Conservation (phyloP, 1,139 yeast genomes). For the Yamadazyma triangularis region DNA sequence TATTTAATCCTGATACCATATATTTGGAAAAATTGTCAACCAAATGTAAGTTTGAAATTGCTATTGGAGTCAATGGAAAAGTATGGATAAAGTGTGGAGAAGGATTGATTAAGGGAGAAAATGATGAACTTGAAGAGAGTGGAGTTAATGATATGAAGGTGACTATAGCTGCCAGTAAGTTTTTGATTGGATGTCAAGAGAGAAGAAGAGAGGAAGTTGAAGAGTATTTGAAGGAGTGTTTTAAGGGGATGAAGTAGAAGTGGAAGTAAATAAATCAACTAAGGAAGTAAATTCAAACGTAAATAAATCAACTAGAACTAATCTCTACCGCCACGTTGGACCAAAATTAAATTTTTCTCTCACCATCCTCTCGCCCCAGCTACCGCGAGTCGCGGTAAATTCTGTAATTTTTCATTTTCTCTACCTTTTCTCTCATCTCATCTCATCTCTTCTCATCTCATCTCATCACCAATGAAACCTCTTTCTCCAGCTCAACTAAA, state of each 20-base stretch:
- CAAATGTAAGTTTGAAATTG: slow-evolving; percentile 75
- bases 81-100: slow-evolving; percentile 77
- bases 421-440: neutral
- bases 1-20: slow-evolving; percentile 55
- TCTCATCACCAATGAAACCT: slow-evolving; percentile 7
- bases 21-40: slow-evolving; percentile 60
- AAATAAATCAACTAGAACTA: too few relatives aligned
- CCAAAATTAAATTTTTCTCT: too few relatives aligned
- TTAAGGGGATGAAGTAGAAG: too few relatives aligned
- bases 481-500: slow-evolving; percentile 13
- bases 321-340: too few relatives aligned
- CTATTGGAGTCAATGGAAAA: slow-evolving; percentile 88
- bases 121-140: slow-evolving; percentile 10
- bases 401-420: too few relatives aligned
- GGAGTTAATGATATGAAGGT: slow-evolving; percentile 41
- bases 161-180: slow-evolving; percentile 57
- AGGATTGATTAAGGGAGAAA: slow-evolving; percentile 20
- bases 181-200: slow-evolving; percentile 41
- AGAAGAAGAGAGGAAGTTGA: slow-evolving; percentile 33
- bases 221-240: slow-evolving; percentile 34
- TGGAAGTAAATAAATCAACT: too few relatives aligned
- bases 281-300: too few relatives aligned
- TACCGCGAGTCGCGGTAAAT: too few relatives aligned
- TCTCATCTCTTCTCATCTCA: slow-evolving; percentile 7
- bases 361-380: too few relatives aligned